Base-by-base conservation (phyloP, 202 grass and related monocot species). In the Brachypodium distachyon region DNA sequence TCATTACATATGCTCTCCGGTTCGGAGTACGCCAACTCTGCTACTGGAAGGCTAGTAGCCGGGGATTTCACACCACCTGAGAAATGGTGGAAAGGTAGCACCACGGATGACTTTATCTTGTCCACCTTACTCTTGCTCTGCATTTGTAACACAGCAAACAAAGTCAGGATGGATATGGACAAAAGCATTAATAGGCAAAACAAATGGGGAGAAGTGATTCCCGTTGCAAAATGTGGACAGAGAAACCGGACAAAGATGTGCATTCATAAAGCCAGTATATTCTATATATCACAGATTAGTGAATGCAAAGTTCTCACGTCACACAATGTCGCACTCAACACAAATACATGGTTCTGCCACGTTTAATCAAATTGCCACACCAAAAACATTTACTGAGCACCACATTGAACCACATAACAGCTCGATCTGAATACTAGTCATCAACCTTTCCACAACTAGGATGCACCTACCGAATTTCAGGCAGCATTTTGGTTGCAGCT, bases 41-140 rank as follows among this genome's bases (percentile, higher is more conserved):
- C 52, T n/a, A 29, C 17, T 66, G 77, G 60, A 71, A 77, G 51
- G 31, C 50, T n/a, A 25, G 32, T 14, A n/a, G 81, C 19, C n/a
- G 28, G 33, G 48, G 39, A 72, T 55, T 77, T 70, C 72, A 60
- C 82, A 43, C 39, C 73, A 39, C 88, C 83, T 29, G 83, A 77
- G 78, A 90, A 93, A 77, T 93, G 42, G 82, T 89, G 82, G 77
- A 93, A 93, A 72, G 94, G 94, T 60, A 97, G 88, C 19, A 75
- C 67, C 61, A 93, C 78, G 0, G 83, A 86, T 68, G 88, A 82
- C 18, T 82, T 89, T 73, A 97, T 89, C 83, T 87, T 84, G 58
- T 91, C 94, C 72, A 93, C 69, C 72, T 87, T 97, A 44, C 63
- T 93, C 67, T 90, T 87, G 58, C 43, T 83, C 83, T 93, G 56